Evolutionary conservation across 2,329 filamentous ascomycete species (phyloP), one percentile per base, ranked within the genome.

Genomic region (Phoma sp.): DNA sequence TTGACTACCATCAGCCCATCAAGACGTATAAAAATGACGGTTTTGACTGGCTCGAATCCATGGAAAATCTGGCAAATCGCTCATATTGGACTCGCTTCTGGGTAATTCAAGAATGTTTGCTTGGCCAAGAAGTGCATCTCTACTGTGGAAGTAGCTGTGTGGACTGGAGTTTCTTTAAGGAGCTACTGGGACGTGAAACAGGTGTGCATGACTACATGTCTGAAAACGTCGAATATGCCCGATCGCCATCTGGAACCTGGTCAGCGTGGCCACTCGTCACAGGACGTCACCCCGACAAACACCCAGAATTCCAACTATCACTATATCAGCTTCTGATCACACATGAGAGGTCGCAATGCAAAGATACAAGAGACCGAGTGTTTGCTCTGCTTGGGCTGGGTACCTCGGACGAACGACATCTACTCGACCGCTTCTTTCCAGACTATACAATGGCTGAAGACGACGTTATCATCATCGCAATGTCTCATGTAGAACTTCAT

Each of bases 381-480:
- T 65, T 63, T 41, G 58, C 60, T 12, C 39, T 65, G 33, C 41
- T 65, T 19, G 62, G 62, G 47, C 58, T 65, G 29, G 52, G 59
- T 15, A 39, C 56, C 4, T 8, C 9, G 9, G 33, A 52, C 12
- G 55, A 57, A 33, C 41, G 55, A 41, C 15, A 29, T 4, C 21
- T 31, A n/a, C 49, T 57, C 9, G 19, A 15, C 9, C 48, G 44
- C n/a, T 49, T 52, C 32, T 49, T 57, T 35, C 55, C 55, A 13
- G 49, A 57, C 35, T 57, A 57, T 33, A 43, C 41, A 13, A 45
- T 57, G 49, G 31, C 36, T 19, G 33, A 44, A 24, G 49, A 53
- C 32, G 38, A 57, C 33, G 55, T 57, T 24, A 29, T 51, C 15
- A 25, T 56, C 35, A 51, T 56, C 32, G 43, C 53, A n/a, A 37